Evolutionary conservation across 805 yeast genomes (phyloP), one percentile per base, ranked within the genome.

Genomic region (Hagleromyces aurorensis): DNA sequence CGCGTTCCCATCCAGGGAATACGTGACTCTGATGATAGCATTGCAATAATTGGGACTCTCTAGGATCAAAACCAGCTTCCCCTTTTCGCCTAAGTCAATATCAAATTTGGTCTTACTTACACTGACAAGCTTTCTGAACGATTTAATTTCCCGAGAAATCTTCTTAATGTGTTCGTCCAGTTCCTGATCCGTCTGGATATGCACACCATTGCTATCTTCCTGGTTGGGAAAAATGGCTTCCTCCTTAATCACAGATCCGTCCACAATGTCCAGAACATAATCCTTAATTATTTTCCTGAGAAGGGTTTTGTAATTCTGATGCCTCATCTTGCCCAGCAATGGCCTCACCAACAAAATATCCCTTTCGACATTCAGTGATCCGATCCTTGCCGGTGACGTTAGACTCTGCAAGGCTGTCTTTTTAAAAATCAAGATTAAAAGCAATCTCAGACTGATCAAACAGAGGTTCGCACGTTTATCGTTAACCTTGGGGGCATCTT

Each of bases 401-500:
- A 45, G 41, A 39, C 43, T 51, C 38, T 33, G 45, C 27, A 29
- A 53, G 19, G 48, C 27, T 31, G 48, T 57, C 41, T 41, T 65
- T 62, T 49, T 69, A 62, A 47, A 65, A 56, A 44, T 55, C 34
- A 47, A 48, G 1, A 57, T 63, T 56, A 53, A 43, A 47, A 51
- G 48, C 51, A 48, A 46, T 50, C 55, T 47, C 36, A 46, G 46
- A 48, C 40, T 53, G 1, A 56, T 40, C n/a, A 57, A 41, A 15
- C 59, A 38, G 11, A 60, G 26, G 29, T 53, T 50, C 0, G 65
- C 67, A 25, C 64, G 48, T 31, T 33, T 43, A 30, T 60, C 59
- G 34, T 61, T 52, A 38, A 69, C 48, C 55, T 65, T 64, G 60
- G 67, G 49, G 2, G 51, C 45, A 25, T 64, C 70, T 32, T 62